Conservation (phyloP, 2,329 filamentous ascomycete species). For the Xylariaceae sp. region DNA sequence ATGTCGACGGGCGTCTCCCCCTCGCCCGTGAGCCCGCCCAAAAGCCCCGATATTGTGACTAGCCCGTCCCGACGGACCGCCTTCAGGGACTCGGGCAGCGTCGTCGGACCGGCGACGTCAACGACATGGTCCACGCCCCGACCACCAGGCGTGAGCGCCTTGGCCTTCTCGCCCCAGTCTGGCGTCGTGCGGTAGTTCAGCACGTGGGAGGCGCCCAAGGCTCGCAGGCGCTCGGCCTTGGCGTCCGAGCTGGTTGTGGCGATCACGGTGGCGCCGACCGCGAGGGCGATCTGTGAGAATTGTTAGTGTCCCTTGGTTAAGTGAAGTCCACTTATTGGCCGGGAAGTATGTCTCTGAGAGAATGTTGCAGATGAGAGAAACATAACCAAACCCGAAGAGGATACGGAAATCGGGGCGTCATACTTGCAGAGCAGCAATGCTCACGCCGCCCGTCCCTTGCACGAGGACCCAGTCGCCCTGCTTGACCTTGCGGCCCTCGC, state of each 20-base stretch:
- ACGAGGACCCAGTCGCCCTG: constrained; percentile 43
- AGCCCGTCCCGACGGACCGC: constrained; percentile 49
- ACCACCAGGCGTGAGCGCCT: constrained; percentile 52
- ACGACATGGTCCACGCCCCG: constrained; percentile 66
- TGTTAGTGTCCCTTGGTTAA: neutral
- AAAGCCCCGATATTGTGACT: constrained; percentile 40
- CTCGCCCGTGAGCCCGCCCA: constrained; percentile 22
- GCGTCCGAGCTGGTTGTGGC: constrained; percentile 63
- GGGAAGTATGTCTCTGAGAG: too few species aligned
- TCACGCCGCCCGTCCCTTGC: constrained; percentile 50
- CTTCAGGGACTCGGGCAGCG: constrained; percentile 61
- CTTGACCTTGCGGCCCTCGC: constrained; percentile 48
- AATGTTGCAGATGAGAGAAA: too few species aligned
- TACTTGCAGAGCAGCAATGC: constrained; percentile 44
- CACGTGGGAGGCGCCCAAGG: constrained; percentile 62
- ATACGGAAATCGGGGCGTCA: neutral
- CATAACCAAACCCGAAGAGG: neutral
- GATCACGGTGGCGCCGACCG: constrained; percentile 59
- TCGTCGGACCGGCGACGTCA: constrained; percentile 70
- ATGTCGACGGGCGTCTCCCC: constrained; percentile 9
- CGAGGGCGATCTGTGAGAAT: constrained; percentile 47
- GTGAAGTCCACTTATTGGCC: neutral
- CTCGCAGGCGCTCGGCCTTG: constrained; percentile 58
- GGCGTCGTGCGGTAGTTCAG: constrained; percentile 66
- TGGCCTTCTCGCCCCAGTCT: constrained; percentile 65